These are phyloP conservation scores for Peronospora destructor DNA, from an alignment of 352 stramenopile genomes.

Conservation along the genomic window DNA sequence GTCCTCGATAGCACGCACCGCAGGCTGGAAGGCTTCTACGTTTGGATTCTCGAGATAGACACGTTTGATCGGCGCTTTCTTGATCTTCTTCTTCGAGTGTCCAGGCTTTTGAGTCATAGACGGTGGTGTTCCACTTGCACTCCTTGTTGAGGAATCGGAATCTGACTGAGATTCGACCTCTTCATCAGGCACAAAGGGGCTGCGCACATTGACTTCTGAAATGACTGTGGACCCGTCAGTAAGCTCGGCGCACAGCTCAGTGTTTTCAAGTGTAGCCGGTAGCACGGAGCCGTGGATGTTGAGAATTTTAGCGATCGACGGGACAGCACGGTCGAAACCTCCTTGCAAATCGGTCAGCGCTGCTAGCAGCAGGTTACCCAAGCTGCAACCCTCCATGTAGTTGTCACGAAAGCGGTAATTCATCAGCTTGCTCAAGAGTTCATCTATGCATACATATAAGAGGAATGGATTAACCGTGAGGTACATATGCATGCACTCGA, in stretches of 20 bases:
- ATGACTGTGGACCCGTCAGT: constrained; percentile 63
- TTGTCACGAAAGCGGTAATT: constrained; percentile 85
- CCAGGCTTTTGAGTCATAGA: constrained; percentile 20
- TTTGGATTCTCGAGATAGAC: constrained; percentile 73
- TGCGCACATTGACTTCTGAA: constrained; percentile 80
- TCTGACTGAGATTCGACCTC: constrained; percentile 15
- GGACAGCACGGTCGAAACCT: constrained; percentile 74
- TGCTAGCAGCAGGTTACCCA: constrained; percentile 74
- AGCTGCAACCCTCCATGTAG: constrained; percentile 82
- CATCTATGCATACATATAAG: constrained; percentile 31
- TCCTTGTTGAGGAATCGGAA: constrained; percentile 19
- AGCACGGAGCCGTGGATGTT: constrained; percentile 79
- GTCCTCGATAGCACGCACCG: constrained; percentile 74
- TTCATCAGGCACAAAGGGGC: constrained; percentile 38
- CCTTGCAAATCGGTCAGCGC: constrained; percentile 77
- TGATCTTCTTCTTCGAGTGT: constrained; percentile 28
- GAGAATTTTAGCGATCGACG: constrained; percentile 78
- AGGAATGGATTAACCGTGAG: not conserved
- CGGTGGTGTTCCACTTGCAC: constrained; percentile 15
- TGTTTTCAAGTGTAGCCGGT: constrained; percentile 77
- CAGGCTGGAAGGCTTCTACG: constrained; percentile 63
- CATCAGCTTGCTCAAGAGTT: constrained; percentile 84
- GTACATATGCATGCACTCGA: not conserved
- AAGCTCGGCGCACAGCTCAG: constrained; percentile 73
- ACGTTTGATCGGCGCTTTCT: constrained; percentile 69